Conservation (phyloP, 352 stramenopile genomes). For the Phytophthora idaei region DNA sequence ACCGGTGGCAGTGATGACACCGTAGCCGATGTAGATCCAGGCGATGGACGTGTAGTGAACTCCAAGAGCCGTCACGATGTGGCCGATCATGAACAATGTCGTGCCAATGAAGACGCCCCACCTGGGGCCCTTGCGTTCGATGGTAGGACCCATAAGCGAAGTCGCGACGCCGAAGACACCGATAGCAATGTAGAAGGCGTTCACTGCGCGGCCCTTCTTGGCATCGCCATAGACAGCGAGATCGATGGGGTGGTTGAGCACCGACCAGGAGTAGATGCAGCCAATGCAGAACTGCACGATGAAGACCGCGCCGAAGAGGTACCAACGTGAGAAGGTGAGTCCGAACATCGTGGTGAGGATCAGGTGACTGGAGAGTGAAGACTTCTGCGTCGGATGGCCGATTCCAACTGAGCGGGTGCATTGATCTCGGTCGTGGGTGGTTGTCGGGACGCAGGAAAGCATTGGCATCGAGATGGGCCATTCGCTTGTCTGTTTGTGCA, state of each 20-base stretch:
- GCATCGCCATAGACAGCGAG: constrained; percentile 52
- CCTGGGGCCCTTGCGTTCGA: constrained; percentile 61
- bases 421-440: too few relatives aligned
- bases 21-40: constrained; percentile 70
- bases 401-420: constrained; percentile 30
- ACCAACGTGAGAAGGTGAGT: constrained; percentile 52
- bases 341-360: constrained; percentile 23
- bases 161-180: constrained; percentile 61
- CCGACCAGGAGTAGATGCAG: constrained; percentile 75
- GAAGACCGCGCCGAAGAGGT: constrained; percentile 68
- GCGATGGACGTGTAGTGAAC: constrained; percentile 59
- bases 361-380: constrained; percentile 1
- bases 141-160: constrained; percentile 56
- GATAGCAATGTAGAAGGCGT: constrained; percentile 74
- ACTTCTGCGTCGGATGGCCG: constrained; percentile 18
- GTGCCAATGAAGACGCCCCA: constrained; percentile 51
- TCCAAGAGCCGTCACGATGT: constrained; percentile 59
- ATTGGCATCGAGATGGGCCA: constrained; percentile 1
- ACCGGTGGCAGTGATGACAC: constrained; percentile 61
- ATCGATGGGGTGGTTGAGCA: constrained; percentile 74
- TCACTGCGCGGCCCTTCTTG: constrained; percentile 57
- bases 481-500: constrained; percentile 8
- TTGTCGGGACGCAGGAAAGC: neutral
- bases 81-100: constrained; percentile 50
- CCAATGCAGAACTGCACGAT: constrained; percentile 74